A percentile compares a stretch with the other conserved stretches of the same genome.
phyloP scores from a whole-genome alignment of 2,329 filamentous ascomycete genomes.

The Calcarisporium arbuscula region DNA sequence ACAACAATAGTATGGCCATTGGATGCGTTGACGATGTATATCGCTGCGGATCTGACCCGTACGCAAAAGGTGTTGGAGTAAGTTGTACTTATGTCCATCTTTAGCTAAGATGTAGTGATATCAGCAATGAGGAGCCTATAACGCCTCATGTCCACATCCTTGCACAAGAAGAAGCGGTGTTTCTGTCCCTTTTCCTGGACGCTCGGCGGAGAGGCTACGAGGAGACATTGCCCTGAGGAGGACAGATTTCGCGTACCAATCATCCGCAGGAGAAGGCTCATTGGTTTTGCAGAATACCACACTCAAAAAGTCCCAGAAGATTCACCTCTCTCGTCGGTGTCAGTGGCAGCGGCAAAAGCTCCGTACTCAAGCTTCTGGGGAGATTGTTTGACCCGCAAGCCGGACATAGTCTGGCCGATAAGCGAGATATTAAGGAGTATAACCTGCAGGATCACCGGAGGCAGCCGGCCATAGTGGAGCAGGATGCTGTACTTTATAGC shows the following conservation, averaged over 20 bases:
- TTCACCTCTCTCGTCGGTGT: constrained; percentile 64
- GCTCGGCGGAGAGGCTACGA: not conserved
- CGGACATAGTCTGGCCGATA: constrained; percentile 9
- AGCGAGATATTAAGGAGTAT: constrained; percentile 12
- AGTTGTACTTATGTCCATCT: no score
- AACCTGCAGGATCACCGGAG: constrained; percentile 18
- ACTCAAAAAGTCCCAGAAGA: constrained; percentile 45
- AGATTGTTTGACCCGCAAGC: constrained; percentile 46
- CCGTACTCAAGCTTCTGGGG: constrained; percentile 60
- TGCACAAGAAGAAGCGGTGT: no score
- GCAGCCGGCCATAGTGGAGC: constrained; percentile 19
- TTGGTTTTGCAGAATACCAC: not conserved
- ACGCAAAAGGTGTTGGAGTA: no score
- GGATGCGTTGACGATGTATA: no score
- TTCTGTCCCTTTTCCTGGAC: no score
- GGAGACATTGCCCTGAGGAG: not conserved
- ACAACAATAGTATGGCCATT: no score
- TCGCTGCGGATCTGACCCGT: no score
- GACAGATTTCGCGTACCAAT: constrained; percentile 1
- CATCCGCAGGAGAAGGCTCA: not conserved
- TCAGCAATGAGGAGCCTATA: no score
- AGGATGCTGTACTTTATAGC: constrained; percentile 24
- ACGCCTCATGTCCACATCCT: no score
- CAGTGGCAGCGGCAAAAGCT: constrained; percentile 63
- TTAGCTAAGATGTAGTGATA: no score